phyloP scores from a whole-genome alignment of 176 grass and related monocot species.

The Miscanthus lutarioriparius region DNA sequence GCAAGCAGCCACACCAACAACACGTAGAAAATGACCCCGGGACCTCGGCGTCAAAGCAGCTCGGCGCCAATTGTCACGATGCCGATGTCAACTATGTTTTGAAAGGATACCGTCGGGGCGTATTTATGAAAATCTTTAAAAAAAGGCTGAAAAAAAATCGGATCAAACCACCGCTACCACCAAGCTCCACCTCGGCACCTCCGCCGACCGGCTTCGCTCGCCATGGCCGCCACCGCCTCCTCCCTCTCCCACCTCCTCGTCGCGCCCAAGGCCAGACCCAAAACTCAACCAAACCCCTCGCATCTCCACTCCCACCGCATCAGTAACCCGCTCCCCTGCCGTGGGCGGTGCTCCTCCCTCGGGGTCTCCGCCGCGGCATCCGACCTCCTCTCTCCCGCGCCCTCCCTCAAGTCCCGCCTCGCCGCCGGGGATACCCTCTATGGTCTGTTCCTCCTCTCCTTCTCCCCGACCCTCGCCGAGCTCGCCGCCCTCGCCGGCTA shows the following conservation, averaged over 20 bases:
- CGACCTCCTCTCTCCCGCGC: slow-evolving; percentile 27
- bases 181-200: background rate
- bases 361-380: slow-evolving; percentile 35
- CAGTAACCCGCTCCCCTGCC: slow-evolving; percentile 1
- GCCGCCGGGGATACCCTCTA: slow-evolving; percentile 75
- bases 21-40: too few relatives aligned
- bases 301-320: slow-evolving; percentile 17
- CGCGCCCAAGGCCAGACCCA: slow-evolving; percentile 8
- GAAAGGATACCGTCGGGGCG: too few relatives aligned
- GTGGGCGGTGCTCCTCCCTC: background rate
- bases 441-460: slow-evolving; percentile 87
- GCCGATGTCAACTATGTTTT: too few relatives aligned
- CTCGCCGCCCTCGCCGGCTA: slow-evolving; percentile 83
- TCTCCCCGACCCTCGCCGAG: slow-evolving; percentile 78
- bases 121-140: too few relatives aligned
- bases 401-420: slow-evolving; percentile 67
- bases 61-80: too few relatives aligned
- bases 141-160: too few relatives aligned
- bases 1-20: too few relatives aligned
- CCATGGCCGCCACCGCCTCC: slow-evolving; percentile 32
- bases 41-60: too few relatives aligned
- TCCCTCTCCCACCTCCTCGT: slow-evolving; percentile 36
- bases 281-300: slow-evolving; percentile 10
- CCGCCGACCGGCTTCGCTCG: slow-evolving; percentile 33
- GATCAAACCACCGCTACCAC: slow-evolving; percentile 30